Conservation (phyloP, 176 grass and related monocot genomes). For the Echinochloa phyllopogon region DNA sequence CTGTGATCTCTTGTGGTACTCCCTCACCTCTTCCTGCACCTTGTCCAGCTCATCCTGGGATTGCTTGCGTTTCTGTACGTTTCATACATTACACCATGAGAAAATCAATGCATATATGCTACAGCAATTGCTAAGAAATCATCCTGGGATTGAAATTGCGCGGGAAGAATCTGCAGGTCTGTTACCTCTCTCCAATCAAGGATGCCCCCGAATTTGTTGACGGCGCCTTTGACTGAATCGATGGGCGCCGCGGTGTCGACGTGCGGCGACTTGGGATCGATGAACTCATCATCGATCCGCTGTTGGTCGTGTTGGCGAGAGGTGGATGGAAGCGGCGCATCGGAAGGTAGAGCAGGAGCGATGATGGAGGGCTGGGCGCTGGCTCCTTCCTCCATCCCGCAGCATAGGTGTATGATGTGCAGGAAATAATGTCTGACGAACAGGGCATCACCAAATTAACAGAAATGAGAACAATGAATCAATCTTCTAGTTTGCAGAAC, state of each 20-base stretch:
- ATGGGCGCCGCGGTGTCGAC: constrained; percentile 71
- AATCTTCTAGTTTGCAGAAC: too few relatives aligned
- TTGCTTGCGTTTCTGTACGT: constrained; percentile 47
- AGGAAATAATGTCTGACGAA: constrained; percentile 5
- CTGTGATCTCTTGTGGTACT: constrained; percentile 46
- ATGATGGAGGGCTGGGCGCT: not conserved
- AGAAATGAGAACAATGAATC: not conserved
- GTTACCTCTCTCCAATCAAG: constrained; percentile 76
- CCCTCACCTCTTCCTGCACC: constrained; percentile 39
- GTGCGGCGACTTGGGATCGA: constrained; percentile 3
- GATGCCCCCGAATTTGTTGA: constrained; percentile 66
- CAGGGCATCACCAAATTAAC: not conserved
- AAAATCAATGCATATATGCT: not conserved
- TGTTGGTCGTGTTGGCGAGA: not conserved
- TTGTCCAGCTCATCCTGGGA: constrained; percentile 57
- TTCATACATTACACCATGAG: not conserved
- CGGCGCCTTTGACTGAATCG: constrained; percentile 75
- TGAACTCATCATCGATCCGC: not conserved
- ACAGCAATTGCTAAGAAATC: not conserved
- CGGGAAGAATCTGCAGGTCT: not conserved
- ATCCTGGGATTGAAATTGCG: not conserved
- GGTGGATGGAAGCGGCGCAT: not conserved
- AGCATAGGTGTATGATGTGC: constrained; percentile 45
- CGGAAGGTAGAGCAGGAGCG: not conserved
- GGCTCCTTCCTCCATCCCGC: constrained; percentile 55